Evolutionary conservation across 108 stramenopile species (phyloP).

Genomic region (Cylindrotheca closterium): DNA sequence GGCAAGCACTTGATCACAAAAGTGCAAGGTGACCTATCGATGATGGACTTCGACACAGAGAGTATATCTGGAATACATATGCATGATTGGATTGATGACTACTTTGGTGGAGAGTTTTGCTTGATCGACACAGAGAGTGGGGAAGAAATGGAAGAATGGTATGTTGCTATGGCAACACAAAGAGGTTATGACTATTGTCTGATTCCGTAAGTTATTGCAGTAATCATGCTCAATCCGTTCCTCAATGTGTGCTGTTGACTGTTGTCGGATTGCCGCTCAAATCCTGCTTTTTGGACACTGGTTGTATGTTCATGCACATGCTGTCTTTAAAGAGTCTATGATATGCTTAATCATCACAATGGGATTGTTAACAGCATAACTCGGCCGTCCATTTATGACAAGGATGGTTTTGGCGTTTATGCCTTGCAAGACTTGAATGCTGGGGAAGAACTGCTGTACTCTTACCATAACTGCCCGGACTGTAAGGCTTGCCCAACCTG

Average conservation of each 20-base stretch:
- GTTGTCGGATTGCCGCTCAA: too few relatives aligned
- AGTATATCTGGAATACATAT: neutral
- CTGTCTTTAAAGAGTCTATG: too few relatives aligned
- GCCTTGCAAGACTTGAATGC: neutral
- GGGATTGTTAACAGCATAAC: constrained; percentile 25
- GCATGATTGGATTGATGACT: neutral
- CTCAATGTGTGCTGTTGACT: too few relatives aligned
- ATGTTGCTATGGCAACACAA: constrained; percentile 7
- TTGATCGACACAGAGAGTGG: neutral
- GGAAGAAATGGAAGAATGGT: neutral
- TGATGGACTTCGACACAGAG: neutral
- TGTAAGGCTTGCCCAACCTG: constrained; percentile 2
- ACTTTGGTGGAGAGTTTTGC: neutral
- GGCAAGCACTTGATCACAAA: constrained; percentile 41
- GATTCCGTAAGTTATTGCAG: too few relatives aligned
- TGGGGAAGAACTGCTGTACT: constrained; percentile 6
- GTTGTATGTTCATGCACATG: too few relatives aligned
- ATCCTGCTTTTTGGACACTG: too few relatives aligned
- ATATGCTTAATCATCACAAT: constrained; percentile 57
- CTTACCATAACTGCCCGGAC: constrained; percentile 14
- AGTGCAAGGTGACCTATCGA: constrained; percentile 15
- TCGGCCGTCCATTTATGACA: constrained; percentile 24
- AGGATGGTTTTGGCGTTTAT: constrained; percentile 7
- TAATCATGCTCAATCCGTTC: too few relatives aligned
- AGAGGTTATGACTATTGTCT: constrained; percentile 23